Evolutionary conservation across 2,329 filamentous ascomycete species (phyloP).

Genomic region (Apiospora sp.): DNA sequence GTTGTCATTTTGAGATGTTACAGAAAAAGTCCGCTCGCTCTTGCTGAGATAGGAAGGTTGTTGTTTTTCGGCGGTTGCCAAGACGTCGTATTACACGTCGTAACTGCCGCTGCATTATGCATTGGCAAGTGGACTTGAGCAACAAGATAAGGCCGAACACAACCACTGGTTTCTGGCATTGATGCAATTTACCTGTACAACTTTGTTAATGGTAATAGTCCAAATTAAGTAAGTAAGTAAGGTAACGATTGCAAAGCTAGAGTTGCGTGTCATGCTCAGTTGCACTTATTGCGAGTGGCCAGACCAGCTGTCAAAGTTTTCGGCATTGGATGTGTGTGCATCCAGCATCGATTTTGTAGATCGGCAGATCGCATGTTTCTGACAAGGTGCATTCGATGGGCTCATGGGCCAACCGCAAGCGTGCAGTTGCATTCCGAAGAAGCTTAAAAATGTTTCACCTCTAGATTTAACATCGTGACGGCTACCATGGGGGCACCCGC

Average conservation of each 20-base stretch:
- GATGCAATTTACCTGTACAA: background rate
- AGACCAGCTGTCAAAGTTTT: too few relatives aligned
- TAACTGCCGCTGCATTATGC: constrained; percentile 1
- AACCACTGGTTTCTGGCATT: background rate
- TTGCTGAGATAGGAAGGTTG: constrained; percentile 19
- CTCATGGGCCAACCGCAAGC: background rate
- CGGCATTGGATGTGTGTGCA: background rate
- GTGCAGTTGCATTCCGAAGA: constrained; percentile 11
- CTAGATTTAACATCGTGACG: constrained; percentile 9
- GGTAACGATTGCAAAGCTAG: background rate
- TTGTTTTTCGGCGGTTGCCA: background rate
- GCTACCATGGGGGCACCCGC: background rate
- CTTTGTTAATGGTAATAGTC: background rate
- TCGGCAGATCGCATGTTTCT: constrained; percentile 3
- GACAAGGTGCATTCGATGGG: background rate
- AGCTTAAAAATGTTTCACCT: constrained; percentile 11
- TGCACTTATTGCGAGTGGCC: background rate
- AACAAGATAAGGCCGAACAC: constrained; percentile 4
- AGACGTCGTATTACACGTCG: constrained; percentile 13
- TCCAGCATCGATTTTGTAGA: background rate
- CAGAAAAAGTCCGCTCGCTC: background rate
- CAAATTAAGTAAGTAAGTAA: background rate
- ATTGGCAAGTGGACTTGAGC: background rate
- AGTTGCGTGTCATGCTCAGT: background rate
- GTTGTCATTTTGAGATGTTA: background rate